These are phyloP conservation scores for Ophiosphaerella narmari DNA, from an alignment of 2,329 filamentous ascomycete genomes.

Conservation along the genomic window DNA sequence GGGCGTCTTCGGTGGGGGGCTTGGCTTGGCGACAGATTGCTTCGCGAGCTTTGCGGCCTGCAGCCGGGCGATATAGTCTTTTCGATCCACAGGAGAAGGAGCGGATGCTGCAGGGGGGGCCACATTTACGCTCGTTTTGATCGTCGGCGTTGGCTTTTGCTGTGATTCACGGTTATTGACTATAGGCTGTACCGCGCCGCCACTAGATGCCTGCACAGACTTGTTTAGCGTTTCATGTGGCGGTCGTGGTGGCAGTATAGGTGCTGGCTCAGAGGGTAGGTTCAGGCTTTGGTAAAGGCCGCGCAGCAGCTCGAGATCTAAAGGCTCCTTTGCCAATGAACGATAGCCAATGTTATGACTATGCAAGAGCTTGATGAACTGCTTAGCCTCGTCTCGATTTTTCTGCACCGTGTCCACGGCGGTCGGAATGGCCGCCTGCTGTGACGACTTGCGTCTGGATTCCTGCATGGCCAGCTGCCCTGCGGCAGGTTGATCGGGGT, in stretches of 20 bases:
- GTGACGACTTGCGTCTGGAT: not conserved
- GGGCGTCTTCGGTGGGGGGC: slow-evolving; percentile 25
- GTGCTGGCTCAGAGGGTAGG: slow-evolving; percentile 33
- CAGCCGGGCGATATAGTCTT: slow-evolving; percentile 76
- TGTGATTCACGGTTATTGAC: slow-evolving; percentile 2
- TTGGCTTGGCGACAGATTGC: slow-evolving; percentile 23
- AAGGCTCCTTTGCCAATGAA: slow-evolving; percentile 57
- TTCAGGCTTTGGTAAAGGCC: slow-evolving; percentile 34
- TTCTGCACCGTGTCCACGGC: slow-evolving; percentile 19
- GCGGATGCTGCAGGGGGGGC: slow-evolving; percentile 13
- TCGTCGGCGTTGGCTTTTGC: slow-evolving; percentile 18
- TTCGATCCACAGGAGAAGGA: slow-evolving; percentile 62
- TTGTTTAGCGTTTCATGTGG: slow-evolving; percentile 3
- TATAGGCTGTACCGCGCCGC: slow-evolving; percentile 7
- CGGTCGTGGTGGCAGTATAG: slow-evolving; percentile 26
- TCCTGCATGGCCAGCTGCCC: slow-evolving; percentile 12
- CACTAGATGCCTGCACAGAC: slow-evolving; percentile 1
- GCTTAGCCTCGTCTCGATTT: slow-evolving; percentile 40
- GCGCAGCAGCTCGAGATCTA: slow-evolving; percentile 33
- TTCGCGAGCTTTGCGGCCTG: slow-evolving; percentile 72
- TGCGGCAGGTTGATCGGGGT: slow-evolving; percentile 24
- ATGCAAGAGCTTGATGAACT: slow-evolving; percentile 48
- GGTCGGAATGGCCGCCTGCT: slow-evolving; percentile 6
- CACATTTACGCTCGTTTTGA: slow-evolving; percentile 27
- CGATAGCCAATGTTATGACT: slow-evolving; percentile 72